Conservation (phyloP, 352 stramenopile species). For the Pythium brachiatum region DNA sequence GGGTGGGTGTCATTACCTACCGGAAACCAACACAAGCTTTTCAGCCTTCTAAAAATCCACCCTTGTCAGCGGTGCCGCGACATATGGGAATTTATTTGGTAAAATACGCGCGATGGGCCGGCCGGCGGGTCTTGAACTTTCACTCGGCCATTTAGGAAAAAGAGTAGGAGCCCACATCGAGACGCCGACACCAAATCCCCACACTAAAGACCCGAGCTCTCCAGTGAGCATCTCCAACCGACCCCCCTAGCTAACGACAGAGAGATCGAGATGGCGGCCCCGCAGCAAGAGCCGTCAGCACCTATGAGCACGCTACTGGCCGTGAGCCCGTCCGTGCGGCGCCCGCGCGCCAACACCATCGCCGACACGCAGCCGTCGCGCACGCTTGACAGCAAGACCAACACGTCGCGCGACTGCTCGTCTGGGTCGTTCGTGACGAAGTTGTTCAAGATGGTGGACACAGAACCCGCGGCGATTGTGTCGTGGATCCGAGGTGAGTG, state of each 20-base stretch:
- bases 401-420: slow-evolving; percentile 20
- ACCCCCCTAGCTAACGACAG: neutral
- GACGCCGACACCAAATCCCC: neutral
- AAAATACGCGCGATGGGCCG: slow-evolving; percentile 7
- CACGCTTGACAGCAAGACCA: slow-evolving; percentile 19
- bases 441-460: slow-evolving; percentile 83
- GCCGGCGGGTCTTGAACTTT: slow-evolving; percentile 33
- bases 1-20: slow-evolving; percentile 22
- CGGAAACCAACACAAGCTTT: slow-evolving; percentile 22
- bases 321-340: slow-evolving; percentile 7
- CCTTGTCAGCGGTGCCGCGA: slow-evolving; percentile 6
- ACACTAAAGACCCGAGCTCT: neutral
- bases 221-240: neutral
- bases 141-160: slow-evolving; percentile 64
- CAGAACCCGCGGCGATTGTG: slow-evolving; percentile 75
- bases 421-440: slow-evolving; percentile 86
- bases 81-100: slow-evolving; percentile 24
- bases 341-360: slow-evolving; percentile 26
- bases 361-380: slow-evolving; percentile 19
- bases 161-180: slow-evolving; percentile 12
- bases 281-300: neutral
- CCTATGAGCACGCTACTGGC: neutral
- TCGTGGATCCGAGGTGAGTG: slow-evolving; percentile 59
- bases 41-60: slow-evolving; percentile 18
- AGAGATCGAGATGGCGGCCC: neutral